Percentiles rank a stretch among this genome's conserved stretches.
phyloP scores from a whole-genome alignment of 805 yeast species.

The Candida ovalis region DNA sequence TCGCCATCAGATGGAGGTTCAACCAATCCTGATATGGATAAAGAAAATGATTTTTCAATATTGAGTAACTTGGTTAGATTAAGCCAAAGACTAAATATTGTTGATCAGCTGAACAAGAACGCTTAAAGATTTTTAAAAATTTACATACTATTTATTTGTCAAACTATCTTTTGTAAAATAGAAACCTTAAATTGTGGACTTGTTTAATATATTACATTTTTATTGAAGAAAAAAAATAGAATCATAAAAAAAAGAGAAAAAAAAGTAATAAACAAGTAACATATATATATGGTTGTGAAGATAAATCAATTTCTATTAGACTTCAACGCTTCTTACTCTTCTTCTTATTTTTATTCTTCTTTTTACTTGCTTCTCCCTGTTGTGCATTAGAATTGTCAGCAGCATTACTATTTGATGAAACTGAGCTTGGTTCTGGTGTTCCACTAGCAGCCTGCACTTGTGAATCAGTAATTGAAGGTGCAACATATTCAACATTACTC shows the following conservation, averaged over 20 bases:
- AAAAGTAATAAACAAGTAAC: neutral
- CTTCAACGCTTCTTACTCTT: constrained; percentile 22
- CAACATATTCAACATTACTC: constrained; percentile 18
- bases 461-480: neutral
- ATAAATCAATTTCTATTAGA: no score
- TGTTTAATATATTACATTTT: neutral
- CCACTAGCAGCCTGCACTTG: constrained; percentile 5
- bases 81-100: neutral
- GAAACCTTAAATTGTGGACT: neutral
- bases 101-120: neutral
- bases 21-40: neutral
- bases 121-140: neutral
- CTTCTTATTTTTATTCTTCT: constrained; percentile 19
- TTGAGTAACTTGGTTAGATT: neutral
- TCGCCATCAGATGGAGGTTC: neutral
- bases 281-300: no score
- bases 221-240: neutral
- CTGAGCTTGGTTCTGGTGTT: neutral
- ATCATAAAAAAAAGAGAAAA: neutral
- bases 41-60: neutral
- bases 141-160: no score
- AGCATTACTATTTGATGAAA: neutral
- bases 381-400: neutral
- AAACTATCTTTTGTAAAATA: neutral
- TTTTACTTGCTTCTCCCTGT: constrained; percentile 3